Evolutionary conservation across 2,329 filamentous ascomycete species (phyloP), one percentile per base, ranked within the genome.

Genomic region (Monosporascus sp.): DNA sequence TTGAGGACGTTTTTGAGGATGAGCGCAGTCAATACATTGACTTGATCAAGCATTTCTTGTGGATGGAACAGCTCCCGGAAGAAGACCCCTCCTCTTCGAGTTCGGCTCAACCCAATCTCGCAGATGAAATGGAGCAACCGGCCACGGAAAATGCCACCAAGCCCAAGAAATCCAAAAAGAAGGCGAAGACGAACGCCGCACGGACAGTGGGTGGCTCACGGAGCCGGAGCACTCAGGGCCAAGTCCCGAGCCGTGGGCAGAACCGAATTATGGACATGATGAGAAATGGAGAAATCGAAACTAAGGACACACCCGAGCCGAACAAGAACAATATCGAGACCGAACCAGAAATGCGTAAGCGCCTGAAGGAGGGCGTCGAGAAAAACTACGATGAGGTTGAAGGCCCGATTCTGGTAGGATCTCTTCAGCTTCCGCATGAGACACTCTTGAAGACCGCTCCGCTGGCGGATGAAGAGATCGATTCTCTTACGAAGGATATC

Each of bases 1-100:
- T 77, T 48, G 72, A 76, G 37, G 73, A 78, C 58, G 66, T 75
- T 2, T 56, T 74, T 41, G 71, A 75, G 54, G 72, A 76, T 39
- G 73, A 76, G 48, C 67, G 72, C 14, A 70, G 65, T 22, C 71
- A 64, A 54, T 78, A 74, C 51, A 63, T 76, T 35, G 70, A 74
- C 54, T 64, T 76, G 17, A 74, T 76, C 55, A 72, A 69, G 48
- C 71, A 72, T 51, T 74, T 77, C 54, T 58, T 78, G 39, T 76
- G 75, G 74, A 63, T 73, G 47, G 63, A 62, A 11, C 49, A 59
- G 37, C 52, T 65, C 47, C 55, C 38, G 48, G 60, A 61, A 49
- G 54, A 59, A 46, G 46, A 48, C 22, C 35, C 35, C 17, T 41
- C 43, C 7, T 45, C 47, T 11, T 25, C 51, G 49, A 31, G 24